These are phyloP conservation scores for Catenaria anguillulae DNA, from an alignment of 371 early-diverging fungal species.

Conservation along the genomic window DNA sequence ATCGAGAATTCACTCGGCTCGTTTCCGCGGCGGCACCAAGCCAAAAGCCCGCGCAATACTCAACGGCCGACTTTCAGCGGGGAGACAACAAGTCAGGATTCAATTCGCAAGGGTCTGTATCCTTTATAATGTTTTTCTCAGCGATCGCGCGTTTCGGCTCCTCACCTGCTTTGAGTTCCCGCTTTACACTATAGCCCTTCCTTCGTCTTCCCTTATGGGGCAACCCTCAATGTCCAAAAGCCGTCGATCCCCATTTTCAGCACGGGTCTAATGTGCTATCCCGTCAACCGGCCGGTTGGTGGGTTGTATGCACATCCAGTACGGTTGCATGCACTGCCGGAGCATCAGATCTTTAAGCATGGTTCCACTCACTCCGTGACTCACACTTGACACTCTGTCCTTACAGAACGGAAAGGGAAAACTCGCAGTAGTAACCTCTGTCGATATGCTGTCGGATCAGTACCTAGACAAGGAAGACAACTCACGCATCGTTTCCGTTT, in stretches of 20 bases:
- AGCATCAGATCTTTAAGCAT: too few relatives aligned
- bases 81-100: too few relatives aligned
- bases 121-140: too few relatives aligned
- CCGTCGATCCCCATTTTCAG: slow-evolving; percentile 38
- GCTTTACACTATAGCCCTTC: slow-evolving; percentile 16
- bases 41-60: too few relatives aligned
- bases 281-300: slow-evolving; percentile 34
- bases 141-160: too few relatives aligned
- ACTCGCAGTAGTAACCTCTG: slow-evolving; percentile 31
- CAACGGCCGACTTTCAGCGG: too few relatives aligned
- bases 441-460: slow-evolving; percentile 30
- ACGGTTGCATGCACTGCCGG: background rate
- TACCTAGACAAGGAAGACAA: slow-evolving; percentile 44
- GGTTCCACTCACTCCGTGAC: too few relatives aligned
- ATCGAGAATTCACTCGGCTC: slow-evolving; percentile 33
- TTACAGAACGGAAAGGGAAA: slow-evolving; percentile 24
- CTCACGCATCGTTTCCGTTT: slow-evolving; percentile 29
- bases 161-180: too few relatives aligned
- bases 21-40: too few relatives aligned
- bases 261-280: slow-evolving; percentile 34
- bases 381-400: too few relatives aligned
- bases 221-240: slow-evolving; percentile 37
- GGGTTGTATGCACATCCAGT: slow-evolving; percentile 26
- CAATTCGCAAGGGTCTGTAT: too few relatives aligned
- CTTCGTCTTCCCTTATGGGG: slow-evolving; percentile 38